A percentile compares a stretch with the other conserved stretches of the same genome.
Conservation (phyloP, 345 rosid species). For the Firmiana major region DNA sequence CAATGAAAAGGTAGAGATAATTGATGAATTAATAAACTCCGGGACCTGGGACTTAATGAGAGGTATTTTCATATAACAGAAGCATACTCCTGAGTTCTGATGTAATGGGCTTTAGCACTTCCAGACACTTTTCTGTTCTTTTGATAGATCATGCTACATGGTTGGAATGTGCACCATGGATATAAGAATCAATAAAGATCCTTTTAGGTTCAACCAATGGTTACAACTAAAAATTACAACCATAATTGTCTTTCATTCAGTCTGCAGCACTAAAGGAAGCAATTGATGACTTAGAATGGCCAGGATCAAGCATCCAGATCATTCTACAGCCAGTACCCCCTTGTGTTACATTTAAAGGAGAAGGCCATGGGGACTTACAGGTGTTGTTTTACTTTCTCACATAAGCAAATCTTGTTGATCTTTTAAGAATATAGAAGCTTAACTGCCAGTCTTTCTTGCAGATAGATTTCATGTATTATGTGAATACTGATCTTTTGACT, state of each 20-base stretch:
- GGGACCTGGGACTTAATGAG: not conserved
- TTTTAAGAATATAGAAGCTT: not conserved
- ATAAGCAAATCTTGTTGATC: not conserved
- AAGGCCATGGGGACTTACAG: conserved; percentile 96
- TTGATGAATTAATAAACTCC: not conserved
- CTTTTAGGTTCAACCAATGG: not conserved
- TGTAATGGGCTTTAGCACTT: not conserved
- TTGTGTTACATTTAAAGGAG: conserved; percentile 71
- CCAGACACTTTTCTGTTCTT: not conserved
- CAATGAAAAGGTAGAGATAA: not conserved
- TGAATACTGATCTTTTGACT: conserved; percentile 67
- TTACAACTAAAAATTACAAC: conserved; percentile 7
- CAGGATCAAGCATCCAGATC: conserved; percentile 80
- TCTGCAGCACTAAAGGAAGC: conserved; percentile 94
- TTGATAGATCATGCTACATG: not conserved
- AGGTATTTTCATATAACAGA: not conserved
- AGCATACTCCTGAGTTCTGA: not conserved
- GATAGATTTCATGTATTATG: conserved; percentile 84
- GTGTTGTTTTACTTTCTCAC: conserved; percentile 32
- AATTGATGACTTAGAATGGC: conserved; percentile 94
- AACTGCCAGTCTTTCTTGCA: conserved; percentile 25
- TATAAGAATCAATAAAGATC: too few relatives aligned
- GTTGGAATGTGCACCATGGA: not conserved
- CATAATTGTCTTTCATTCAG: conserved; percentile 28
- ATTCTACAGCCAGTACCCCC: conserved; percentile 63